Evolutionary conservation across 768 basidiomycete genomes (phyloP).

Genomic region (Lanmaoa pseudosensibilis): DNA sequence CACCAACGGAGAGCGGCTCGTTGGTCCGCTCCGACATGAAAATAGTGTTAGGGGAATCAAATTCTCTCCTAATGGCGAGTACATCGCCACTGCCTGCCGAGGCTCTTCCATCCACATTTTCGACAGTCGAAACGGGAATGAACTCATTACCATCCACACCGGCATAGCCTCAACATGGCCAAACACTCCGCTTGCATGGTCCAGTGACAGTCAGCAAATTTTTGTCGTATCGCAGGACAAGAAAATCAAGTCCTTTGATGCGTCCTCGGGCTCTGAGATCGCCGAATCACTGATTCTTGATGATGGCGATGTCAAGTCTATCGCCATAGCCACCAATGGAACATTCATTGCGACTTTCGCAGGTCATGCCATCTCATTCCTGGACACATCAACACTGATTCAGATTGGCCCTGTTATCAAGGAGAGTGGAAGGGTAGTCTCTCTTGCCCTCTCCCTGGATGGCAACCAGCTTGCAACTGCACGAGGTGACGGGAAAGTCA

Average conservation of each 20-base stretch:
- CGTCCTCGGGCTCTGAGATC: no score
- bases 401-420: no score
- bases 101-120: not conserved
- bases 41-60: rapidly evolving
- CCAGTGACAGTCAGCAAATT: not conserved
- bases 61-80: not conserved
- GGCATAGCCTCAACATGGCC: rapidly evolving
- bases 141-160: not conserved
- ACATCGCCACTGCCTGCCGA: not conserved
- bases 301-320: not conserved
- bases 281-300: no score
- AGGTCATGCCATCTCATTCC: no score
- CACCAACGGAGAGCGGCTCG: not conserved
- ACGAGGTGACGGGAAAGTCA: no score
- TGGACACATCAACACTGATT: no score
- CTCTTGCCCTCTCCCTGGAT: no score
- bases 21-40: not conserved
- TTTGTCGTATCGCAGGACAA: not conserved
- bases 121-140: not conserved
- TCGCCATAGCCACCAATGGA: not conserved
- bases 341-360: no score
- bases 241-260: not conserved
- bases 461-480: no score
- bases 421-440: no score
- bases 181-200: not conserved